Evolutionary conservation across 345 rosid genomes (phyloP), one percentile per base, ranked within the genome.

Genomic region (Eucalyptus regnans): DNA sequence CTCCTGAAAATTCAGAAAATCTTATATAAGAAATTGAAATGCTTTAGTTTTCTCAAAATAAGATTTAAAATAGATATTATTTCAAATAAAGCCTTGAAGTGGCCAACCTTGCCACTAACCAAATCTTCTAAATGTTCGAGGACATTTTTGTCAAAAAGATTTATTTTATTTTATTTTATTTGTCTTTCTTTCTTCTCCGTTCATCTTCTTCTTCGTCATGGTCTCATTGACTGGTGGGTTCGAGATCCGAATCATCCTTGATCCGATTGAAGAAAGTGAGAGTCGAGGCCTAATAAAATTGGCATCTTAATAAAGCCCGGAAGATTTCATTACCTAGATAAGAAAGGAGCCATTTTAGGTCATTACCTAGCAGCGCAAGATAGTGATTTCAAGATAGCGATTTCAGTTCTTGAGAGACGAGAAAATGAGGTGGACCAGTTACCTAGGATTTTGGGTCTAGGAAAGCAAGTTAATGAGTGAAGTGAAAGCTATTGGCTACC

Each of bases 221-320:
- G 16, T 7, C 68, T 60, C 7, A 12, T 29, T 68, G 50, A 14
- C 84, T 37, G 54, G 89, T 88, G 17, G 93, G 96, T 29, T 44
- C 86, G 49, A 91, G 90, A 43, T 92, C 93, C 62, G 95, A 85
- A 90, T 95, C 96, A 81, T 80, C 83, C 87, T 90, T 93, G 18
- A 95, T 93, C 95, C 97, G 95, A 29, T 86, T 90, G 86, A 95
- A 96, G 94, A 96, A 95, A 4, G 92, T 18, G 44, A 93, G 91
- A 76, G 97, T 92, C 12, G 91, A 92, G 87, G 87, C 44, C 62
- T 92, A 87, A 89, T 96, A 95, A n/a, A 96, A 94, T 44, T 95
- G 97, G 90, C 93, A 94, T 90, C 96, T 90, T 88, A 93, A 91
- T 90, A 93, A 89, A 87, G 93, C 95, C 91, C 94, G 93, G 10